Percentiles rank a stretch among this genome's conserved stretches.
These are phyloP conservation scores for Xylariaceae sp. DNA, from an alignment of 2,329 filamentous ascomycete species.

Conservation along the genomic window DNA sequence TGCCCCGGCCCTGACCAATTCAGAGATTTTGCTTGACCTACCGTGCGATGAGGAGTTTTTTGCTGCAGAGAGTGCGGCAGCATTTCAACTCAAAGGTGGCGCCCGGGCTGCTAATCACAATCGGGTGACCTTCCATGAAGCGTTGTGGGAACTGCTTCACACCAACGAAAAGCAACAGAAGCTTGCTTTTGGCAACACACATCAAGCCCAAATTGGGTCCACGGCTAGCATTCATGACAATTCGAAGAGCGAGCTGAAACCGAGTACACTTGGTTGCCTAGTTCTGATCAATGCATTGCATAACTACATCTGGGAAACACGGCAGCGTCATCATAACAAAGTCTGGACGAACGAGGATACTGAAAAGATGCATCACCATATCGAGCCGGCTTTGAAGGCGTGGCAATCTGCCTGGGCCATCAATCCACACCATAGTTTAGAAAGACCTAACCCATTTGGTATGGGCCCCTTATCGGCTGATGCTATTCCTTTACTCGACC, in stretches of 20 bases:
- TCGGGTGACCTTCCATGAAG: constrained; percentile 72
- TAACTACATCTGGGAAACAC: constrained; percentile 97
- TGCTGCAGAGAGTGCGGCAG: constrained; percentile 73
- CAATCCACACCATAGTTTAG: constrained; percentile 77
- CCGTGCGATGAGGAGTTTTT: constrained; percentile 93
- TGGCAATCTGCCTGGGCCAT: constrained; percentile 92
- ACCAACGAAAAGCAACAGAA: constrained; percentile 64
- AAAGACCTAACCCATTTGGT: constrained; percentile 79
- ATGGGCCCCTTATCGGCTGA: constrained; percentile 80
- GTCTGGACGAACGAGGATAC: constrained; percentile 90
- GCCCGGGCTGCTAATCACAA: constrained; percentile 62
- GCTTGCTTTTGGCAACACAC: constrained; percentile 37
- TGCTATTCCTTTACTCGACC: constrained; percentile 81
- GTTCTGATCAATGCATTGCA: constrained; percentile 91
- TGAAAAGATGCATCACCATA: constrained; percentile 91
- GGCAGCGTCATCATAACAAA: constrained; percentile 81
- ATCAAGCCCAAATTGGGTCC: constrained; percentile 44
- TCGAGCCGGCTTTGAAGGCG: constrained; percentile 86
- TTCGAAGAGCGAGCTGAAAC: constrained; percentile 60
- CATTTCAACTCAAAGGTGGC: constrained; percentile 75
- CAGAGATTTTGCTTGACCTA: constrained; percentile 81
- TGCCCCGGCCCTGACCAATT: constrained; percentile 84
- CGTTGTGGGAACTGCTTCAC: constrained; percentile 73
- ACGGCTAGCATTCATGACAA: constrained; percentile 43
- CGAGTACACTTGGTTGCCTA: constrained; percentile 88